Evolutionary conservation across 371 early-diverging fungal species (phyloP).

Genomic region (Mucor saturninus): DNA sequence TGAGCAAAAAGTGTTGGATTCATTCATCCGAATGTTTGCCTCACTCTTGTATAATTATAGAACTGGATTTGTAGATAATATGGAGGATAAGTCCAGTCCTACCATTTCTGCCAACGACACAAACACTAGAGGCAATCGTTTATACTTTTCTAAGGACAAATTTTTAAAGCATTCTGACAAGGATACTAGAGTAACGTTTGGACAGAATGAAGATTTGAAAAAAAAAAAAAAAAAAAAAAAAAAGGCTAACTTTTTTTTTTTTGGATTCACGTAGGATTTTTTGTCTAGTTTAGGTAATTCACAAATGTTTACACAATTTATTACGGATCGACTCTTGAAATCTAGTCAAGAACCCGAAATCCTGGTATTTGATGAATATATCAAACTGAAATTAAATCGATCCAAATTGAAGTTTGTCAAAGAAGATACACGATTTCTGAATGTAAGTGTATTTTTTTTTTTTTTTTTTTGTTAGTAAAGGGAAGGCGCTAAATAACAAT

Average conservation of each 20-base stretch:
- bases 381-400: constrained; percentile 82
- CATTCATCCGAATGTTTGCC: constrained; percentile 79
- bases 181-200: constrained; percentile 62
- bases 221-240: constrained; percentile 1
- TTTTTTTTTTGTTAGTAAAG: background rate
- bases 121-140: constrained; percentile 19
- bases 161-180: constrained; percentile 71
- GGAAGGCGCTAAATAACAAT: background rate
- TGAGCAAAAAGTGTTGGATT: constrained; percentile 69
- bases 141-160: constrained; percentile 59
- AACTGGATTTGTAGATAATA: constrained; percentile 49
- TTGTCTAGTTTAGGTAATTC: constrained; percentile 69
- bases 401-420: constrained; percentile 77
- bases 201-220: too few species aligned
- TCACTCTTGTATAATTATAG: constrained; percentile 78
- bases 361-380: constrained; percentile 80
- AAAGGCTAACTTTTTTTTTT: constrained; percentile 5
- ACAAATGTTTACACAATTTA: constrained; percentile 85
- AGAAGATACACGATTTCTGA: constrained; percentile 80
- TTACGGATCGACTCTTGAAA: constrained; percentile 72
- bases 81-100: constrained; percentile 24
- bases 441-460: constrained; percentile 42
- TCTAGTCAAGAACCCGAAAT: constrained; percentile 73
- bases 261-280: constrained; percentile 46
- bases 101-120: constrained; percentile 18